Evolutionary conservation across 139 green algal genomes (phyloP), one percentile per base, ranked within the genome.

Genomic region (Closterium sp.): DNA sequence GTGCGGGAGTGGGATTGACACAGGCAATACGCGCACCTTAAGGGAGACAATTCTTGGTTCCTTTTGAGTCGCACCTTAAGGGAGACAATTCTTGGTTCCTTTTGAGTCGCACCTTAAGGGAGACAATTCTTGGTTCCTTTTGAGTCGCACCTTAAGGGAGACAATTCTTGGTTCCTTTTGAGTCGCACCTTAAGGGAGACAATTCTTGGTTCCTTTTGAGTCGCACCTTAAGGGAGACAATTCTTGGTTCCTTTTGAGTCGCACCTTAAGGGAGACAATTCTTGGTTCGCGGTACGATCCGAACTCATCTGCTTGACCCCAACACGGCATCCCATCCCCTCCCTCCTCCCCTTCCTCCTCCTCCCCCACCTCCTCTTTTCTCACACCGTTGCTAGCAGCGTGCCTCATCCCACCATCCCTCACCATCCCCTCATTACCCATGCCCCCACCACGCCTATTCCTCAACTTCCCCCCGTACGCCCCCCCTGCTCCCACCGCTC

Each of bases 201-300:
- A n/a, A n/a, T n/a, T n/a, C n/a, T n/a, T n/a, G n/a, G n/a, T n/a
- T n/a, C n/a, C n/a, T n/a, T n/a, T n/a, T n/a, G n/a, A n/a, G n/a
- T n/a, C 10, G 31, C 88, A 92, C 89, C 89, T 93, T 93, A 22
- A 93, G 73, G 5, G n/a, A n/a, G n/a, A n/a, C n/a, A n/a, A n/a
- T n/a, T n/a, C n/a, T n/a, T n/a, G n/a, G n/a, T n/a, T n/a, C n/a
- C n/a, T n/a, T n/a, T n/a, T n/a, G n/a, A n/a, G n/a, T n/a, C 10
- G 31, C 88, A 92, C 89, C 89, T 93, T 93, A 22, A 93, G 73
- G 5, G 86, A 91, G n/a, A 90, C 86, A n/a, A 93, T 89, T 31
- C 73, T 62, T 19, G 86, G 86, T 2, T 86, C 73, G 22, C 91
- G 91, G 45, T 91, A 89, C 31, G 29, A 38, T 7, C 91, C 91